Evolutionary conservation across 257 asterid genomes (phyloP).

Genomic region (Plantago elongata): DNA sequence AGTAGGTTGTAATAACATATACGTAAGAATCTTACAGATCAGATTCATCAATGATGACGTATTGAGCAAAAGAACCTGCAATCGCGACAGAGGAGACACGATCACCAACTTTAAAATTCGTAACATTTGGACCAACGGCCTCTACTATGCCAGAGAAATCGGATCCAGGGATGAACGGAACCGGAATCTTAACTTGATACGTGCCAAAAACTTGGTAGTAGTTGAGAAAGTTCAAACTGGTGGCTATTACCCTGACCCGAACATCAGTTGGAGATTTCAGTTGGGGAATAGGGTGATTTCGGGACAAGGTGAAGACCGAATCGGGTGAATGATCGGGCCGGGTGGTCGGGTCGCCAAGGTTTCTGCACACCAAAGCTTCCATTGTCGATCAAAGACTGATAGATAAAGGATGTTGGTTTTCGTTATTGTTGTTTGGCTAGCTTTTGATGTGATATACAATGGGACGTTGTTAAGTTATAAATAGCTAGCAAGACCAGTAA

Average conservation of each 20-base stretch:
- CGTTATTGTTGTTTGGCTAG: too few species aligned
- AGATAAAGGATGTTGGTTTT: too few species aligned
- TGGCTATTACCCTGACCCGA: constrained; percentile 71
- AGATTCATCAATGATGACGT: constrained; percentile 69
- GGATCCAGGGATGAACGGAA: constrained; percentile 89
- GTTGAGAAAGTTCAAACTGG: constrained; percentile 90
- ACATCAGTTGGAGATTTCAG: constrained; percentile 56
- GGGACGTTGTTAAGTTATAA: too few species aligned
- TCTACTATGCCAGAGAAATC: constrained; percentile 88
- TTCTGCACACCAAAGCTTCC: constrained; percentile 88
- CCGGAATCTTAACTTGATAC: constrained; percentile 78
- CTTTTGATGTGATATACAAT: too few species aligned
- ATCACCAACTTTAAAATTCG: constrained; percentile 77
- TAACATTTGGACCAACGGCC: constrained; percentile 57
- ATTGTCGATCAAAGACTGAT: constrained; percentile 18
- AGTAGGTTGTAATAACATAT: too few species aligned
- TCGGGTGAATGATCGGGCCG: constrained; percentile 36
- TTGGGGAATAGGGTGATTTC: constrained; percentile 60
- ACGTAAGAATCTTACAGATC: constrained; percentile 28
- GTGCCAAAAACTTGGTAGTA: constrained; percentile 80
- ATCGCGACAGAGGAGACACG: constrained; percentile 65
- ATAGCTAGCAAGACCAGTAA: too few species aligned
- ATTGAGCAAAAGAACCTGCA: constrained; percentile 81
- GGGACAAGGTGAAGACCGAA: constrained; percentile 50
- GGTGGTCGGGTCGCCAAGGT: constrained; percentile 81